Conservation (phyloP, 768 basidiomycete species). For the Termitomyces sp. region DNA sequence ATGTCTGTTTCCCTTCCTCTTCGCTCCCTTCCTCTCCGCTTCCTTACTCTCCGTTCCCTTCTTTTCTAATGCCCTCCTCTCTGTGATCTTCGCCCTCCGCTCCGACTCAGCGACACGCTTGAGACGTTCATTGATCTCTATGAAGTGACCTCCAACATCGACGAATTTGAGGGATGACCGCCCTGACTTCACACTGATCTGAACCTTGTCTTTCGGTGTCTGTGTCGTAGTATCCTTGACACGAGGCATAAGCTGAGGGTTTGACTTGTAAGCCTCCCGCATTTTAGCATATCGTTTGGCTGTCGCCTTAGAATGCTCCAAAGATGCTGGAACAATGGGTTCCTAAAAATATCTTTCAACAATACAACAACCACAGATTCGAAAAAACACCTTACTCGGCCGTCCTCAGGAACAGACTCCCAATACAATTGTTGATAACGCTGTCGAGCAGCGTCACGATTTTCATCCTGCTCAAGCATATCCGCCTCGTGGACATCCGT, state of each 20-base stretch:
- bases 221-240: constrained; percentile 31
- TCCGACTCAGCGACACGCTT: constrained; percentile 44
- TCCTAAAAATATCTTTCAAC: constrained; percentile 34
- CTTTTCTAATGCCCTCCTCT: constrained; percentile 20
- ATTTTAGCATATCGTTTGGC: constrained; percentile 29
- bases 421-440: constrained; percentile 72
- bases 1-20: background rate
- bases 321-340: constrained; percentile 50
- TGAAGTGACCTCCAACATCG: constrained; percentile 68
- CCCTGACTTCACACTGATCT: constrained; percentile 33
- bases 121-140: constrained; percentile 48
- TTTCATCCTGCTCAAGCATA: constrained; percentile 48
- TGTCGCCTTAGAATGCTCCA: constrained; percentile 41
- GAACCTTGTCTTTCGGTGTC: constrained; percentile 28
- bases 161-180: constrained; percentile 60
- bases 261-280: constrained; percentile 30
- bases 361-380: background rate
- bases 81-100: constrained; percentile 32
- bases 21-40: constrained; percentile 16
- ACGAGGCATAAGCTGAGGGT: constrained; percentile 31
- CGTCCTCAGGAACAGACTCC: constrained; percentile 69
- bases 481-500: constrained; percentile 59
- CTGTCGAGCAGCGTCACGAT: constrained; percentile 48
- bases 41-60: constrained; percentile 14
- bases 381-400: constrained; percentile 38